Percentiles rank a stretch among this genome's conserved stretches.
phyloP scores from a whole-genome alignment of 2,329 filamentous ascomycete genomes.

The Colletotrichum cuscutae region DNA sequence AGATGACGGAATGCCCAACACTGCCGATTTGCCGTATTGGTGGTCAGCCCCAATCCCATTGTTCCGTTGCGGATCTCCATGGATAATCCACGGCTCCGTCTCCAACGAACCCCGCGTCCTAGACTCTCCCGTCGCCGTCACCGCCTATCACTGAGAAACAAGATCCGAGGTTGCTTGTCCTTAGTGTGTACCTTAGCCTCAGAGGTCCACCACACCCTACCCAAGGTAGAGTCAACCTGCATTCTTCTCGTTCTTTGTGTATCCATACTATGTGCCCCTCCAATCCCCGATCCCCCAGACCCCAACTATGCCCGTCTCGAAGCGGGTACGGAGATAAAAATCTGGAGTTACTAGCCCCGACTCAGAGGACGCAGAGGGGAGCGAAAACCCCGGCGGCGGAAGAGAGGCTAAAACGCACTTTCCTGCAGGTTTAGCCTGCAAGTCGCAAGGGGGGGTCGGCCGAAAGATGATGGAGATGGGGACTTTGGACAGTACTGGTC shows the following conservation, averaged over 20 bases:
- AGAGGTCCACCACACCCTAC: not conserved
- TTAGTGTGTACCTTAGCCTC: not conserved
- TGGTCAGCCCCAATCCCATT: not conserved
- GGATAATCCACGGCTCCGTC: not conserved
- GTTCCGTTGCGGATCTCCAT: not conserved
- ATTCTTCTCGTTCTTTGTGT: not conserved
- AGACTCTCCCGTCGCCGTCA: not conserved
- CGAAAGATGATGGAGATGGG: not conserved
- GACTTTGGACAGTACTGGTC: not conserved
- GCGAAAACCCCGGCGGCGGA: not conserved
- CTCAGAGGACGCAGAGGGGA: not conserved
- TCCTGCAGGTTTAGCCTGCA: not conserved
- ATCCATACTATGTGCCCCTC: not conserved
- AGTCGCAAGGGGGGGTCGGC: not conserved
- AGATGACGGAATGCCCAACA: not conserved
- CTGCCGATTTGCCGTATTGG: not conserved
- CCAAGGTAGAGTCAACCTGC: not conserved
- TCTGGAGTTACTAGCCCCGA: not conserved
- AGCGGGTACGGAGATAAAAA: constrained; percentile 3
- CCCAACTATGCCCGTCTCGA: not conserved
- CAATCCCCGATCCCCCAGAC: not conserved
- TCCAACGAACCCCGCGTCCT: not conserved
- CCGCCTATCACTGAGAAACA: not conserved
- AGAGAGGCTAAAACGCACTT: not conserved
- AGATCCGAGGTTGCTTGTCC: not conserved